These are phyloP conservation scores for Penicillium odoratum DNA, from an alignment of 495 filamentous ascomycete species.

Conservation along the genomic window DNA sequence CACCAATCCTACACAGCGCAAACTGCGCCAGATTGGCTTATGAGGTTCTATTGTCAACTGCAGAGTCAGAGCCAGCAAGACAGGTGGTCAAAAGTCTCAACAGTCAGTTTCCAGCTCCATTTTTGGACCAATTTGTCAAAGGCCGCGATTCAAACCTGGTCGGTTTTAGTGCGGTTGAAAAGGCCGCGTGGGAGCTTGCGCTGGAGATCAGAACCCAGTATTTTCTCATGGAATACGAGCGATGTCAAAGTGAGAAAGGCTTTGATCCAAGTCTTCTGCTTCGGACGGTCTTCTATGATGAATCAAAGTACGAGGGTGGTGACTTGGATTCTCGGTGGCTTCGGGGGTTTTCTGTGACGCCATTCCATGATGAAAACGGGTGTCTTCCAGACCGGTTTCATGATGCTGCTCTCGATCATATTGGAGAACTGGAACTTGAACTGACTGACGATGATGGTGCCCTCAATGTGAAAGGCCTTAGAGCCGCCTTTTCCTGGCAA, in stretches of 20 bases:
- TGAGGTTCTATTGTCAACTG: slow-evolving; percentile 30
- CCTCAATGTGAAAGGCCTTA: slow-evolving; percentile 27
- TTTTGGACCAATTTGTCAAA: slow-evolving; percentile 27
- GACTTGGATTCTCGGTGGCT: slow-evolving; percentile 24
- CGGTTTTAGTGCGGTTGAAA: slow-evolving; percentile 30
- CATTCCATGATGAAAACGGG: slow-evolving; percentile 32
- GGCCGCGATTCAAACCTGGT: background rate
- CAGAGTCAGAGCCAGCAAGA: slow-evolving; percentile 15
- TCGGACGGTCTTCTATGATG: slow-evolving; percentile 30
- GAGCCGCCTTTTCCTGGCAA: slow-evolving; percentile 32
- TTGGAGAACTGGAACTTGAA: slow-evolving; percentile 31
- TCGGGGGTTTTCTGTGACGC: slow-evolving; percentile 35
- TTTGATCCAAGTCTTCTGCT: slow-evolving; percentile 32
- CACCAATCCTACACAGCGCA: slow-evolving; percentile 32
- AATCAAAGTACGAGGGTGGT: slow-evolving; percentile 14
- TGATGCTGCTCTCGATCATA: slow-evolving; percentile 32
- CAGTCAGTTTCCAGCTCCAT: slow-evolving; percentile 33
- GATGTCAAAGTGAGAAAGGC: slow-evolving; percentile 21
- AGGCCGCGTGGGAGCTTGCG: slow-evolving; percentile 38
- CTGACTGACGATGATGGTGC: slow-evolving; percentile 23
- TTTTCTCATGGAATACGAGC: slow-evolving; percentile 34
- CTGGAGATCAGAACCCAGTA: slow-evolving; percentile 43
- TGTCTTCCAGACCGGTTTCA: slow-evolving; percentile 33
- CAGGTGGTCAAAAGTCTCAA: slow-evolving; percentile 33
- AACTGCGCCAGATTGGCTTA: slow-evolving; percentile 43